A percentile compares a stretch with the other conserved stretches of the same genome.
phyloP scores from a whole-genome alignment of 371 early-diverging fungal species.

The Chytridiales sp. region DNA sequence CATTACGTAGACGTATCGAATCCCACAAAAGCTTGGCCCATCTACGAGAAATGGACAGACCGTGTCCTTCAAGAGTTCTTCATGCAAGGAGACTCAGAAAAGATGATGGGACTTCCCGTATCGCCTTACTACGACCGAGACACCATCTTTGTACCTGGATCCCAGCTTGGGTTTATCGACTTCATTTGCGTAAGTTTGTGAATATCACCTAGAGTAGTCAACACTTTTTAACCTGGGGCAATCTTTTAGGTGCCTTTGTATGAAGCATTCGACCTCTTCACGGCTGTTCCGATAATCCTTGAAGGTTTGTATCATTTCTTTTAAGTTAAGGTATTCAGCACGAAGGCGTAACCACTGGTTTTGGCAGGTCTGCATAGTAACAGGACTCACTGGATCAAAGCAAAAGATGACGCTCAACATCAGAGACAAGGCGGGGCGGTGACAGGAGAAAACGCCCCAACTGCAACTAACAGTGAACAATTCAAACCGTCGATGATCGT shows the following conservation, averaged over 20 bases:
- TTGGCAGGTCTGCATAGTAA: too few species aligned
- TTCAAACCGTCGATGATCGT: too few species aligned
- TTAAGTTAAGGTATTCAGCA: too few species aligned
- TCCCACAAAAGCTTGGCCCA: slow-evolving; percentile 43
- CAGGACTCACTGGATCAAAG: too few species aligned
- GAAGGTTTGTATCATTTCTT: slow-evolving; percentile 12
- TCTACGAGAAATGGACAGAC: slow-evolving; percentile 48
- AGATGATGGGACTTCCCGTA: slow-evolving; percentile 41
- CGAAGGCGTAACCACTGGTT: too few species aligned
- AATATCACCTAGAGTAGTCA: not conserved
- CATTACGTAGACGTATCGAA: slow-evolving; percentile 55
- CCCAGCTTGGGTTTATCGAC: slow-evolving; percentile 54
- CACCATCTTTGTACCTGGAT: slow-evolving; percentile 32
- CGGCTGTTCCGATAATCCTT: slow-evolving; percentile 31
- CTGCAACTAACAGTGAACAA: too few species aligned
- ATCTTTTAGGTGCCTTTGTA: slow-evolving; percentile 49
- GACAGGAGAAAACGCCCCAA: too few species aligned
- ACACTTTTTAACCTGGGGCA: too few species aligned
- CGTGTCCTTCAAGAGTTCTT: slow-evolving; percentile 50
- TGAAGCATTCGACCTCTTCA: slow-evolving; percentile 41
- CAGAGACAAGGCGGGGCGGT: too few species aligned
- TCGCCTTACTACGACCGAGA: slow-evolving; percentile 49
- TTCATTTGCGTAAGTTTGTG: slow-evolving; percentile 34
- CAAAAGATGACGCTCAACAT: too few species aligned
- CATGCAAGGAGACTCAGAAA: slow-evolving; percentile 54